phyloP scores from a whole-genome alignment of 2,329 filamentous ascomycete species.

The Colletotrichum tamarilloi region DNA sequence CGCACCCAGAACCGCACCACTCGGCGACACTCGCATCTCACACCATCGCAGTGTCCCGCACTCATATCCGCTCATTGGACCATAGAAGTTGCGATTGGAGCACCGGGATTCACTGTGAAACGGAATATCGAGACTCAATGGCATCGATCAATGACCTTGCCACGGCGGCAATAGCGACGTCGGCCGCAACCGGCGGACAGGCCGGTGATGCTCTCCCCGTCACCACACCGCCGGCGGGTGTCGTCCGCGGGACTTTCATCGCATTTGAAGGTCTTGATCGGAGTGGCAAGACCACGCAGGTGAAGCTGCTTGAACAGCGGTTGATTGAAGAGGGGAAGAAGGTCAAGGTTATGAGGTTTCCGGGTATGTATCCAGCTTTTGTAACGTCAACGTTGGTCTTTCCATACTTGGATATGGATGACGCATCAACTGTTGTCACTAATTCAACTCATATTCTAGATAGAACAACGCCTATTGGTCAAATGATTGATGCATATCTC shows the following conservation, averaged over 20 bases:
- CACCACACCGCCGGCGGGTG: conserved; percentile 16
- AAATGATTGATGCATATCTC: conserved; percentile 88
- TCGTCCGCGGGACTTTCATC: conserved; percentile 76
- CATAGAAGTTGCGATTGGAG: not conserved
- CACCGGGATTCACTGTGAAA: not conserved
- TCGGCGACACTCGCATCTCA: not conserved
- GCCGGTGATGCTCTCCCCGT: not conserved
- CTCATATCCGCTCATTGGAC: not conserved
- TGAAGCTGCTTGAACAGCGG: conserved; percentile 71
- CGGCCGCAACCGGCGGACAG: conserved; percentile 39
- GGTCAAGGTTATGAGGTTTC: conserved; percentile 67
- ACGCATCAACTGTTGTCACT: not conserved
- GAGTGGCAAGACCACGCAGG: conserved; percentile 94
- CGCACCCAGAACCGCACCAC: not conserved
- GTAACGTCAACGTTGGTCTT: too few species aligned
- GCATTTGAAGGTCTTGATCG: conserved; percentile 91
- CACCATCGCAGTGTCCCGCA: not conserved
- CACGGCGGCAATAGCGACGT: conserved; percentile 57
- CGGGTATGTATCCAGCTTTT: conserved; percentile 55
- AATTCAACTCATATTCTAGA: conserved; percentile 60
- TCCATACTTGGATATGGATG: not conserved
- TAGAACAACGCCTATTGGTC: conserved; percentile 83
- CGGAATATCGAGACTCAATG: conserved; percentile 41
- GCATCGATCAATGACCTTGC: conserved; percentile 63
- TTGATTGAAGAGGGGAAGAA: conserved; percentile 60